Percentiles rank a stretch among this genome's conserved stretches.
These are phyloP conservation scores for Suillus lakei DNA, from an alignment of 768 basidiomycete genomes.

Conservation along the genomic window DNA sequence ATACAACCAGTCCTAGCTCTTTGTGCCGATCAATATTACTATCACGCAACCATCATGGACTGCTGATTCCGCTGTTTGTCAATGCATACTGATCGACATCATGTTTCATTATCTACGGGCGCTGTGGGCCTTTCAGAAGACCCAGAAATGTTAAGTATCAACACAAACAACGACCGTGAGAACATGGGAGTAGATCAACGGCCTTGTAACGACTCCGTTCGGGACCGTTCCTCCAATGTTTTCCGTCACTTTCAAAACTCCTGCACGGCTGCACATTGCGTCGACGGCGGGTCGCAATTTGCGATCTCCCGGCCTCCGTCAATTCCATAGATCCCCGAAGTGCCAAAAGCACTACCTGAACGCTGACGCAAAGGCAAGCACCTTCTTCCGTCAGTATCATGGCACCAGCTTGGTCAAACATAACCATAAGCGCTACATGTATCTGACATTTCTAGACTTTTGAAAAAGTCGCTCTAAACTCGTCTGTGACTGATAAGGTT, in stretches of 20 bases:
- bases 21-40: neutral
- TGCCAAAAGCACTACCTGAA: slow-evolving; percentile 46
- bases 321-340: slow-evolving; percentile 47
- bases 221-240: slow-evolving; percentile 2
- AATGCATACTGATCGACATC: neutral
- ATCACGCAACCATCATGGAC: neutral
- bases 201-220: neutral
- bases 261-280: slow-evolving; percentile 15
- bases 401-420: slow-evolving; percentile 10
- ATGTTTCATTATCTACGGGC: no score
- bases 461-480: slow-evolving; percentile 32
- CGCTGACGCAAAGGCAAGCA: slow-evolving; percentile 50
- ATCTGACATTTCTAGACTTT: slow-evolving; percentile 37
- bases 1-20: neutral
- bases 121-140: neutral
- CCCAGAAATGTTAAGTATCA: neutral
- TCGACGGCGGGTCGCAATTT: slow-evolving; percentile 12
- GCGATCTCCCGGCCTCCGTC: slow-evolving; percentile 16
- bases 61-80: neutral
- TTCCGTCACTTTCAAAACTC: slow-evolving; percentile 16
- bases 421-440: slow-evolving; percentile 7
- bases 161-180: neutral
- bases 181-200: neutral
- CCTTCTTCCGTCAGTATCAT: neutral
- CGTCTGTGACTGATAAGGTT: slow-evolving; percentile 49